Conservation (phyloP, 2,329 filamentous ascomycete genomes). For the Trichoderma semiorbis region DNA sequence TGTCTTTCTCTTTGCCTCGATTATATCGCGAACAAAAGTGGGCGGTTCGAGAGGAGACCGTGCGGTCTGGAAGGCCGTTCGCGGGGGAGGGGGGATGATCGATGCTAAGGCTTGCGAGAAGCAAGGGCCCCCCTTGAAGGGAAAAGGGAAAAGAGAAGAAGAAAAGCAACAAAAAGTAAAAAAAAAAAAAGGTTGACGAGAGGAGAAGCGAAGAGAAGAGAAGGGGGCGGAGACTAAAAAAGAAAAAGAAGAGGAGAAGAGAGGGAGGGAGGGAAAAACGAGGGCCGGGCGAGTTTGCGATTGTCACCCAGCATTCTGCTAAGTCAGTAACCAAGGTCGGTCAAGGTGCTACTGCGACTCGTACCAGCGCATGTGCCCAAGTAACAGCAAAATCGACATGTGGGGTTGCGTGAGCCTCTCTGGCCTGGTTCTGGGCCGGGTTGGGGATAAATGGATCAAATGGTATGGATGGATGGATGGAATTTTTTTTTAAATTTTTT, state of each 20-base stretch:
- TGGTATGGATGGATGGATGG: background rate
- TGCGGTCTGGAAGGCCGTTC: slow-evolving; percentile 10
- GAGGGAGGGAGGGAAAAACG: slow-evolving; percentile 16
- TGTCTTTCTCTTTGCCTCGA: background rate
- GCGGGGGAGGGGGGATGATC: slow-evolving; percentile 6
- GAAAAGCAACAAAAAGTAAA: background rate
- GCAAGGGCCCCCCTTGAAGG: slow-evolving; percentile 3
- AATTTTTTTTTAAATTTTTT: background rate
- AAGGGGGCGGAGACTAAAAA: background rate
- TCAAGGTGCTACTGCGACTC: background rate
- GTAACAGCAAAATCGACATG: slow-evolving; percentile 1
- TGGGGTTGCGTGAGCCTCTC: background rate
- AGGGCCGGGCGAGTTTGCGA: slow-evolving; percentile 12
- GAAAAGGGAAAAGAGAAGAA: background rate
- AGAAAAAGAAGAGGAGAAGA: slow-evolving; percentile 18
- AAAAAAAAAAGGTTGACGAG: background rate
- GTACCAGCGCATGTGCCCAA: background rate
- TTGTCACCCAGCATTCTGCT: slow-evolving; percentile 15
- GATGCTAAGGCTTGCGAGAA: background rate
- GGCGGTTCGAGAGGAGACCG: slow-evolving; percentile 8
- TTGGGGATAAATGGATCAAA: background rate
- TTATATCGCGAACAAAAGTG: background rate
- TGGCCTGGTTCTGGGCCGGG: background rate
- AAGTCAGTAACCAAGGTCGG: background rate
- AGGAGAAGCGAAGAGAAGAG: background rate